Evolutionary conservation across 306 rosid genomes (phyloP).

Genomic region (Cucumis melo): DNA sequence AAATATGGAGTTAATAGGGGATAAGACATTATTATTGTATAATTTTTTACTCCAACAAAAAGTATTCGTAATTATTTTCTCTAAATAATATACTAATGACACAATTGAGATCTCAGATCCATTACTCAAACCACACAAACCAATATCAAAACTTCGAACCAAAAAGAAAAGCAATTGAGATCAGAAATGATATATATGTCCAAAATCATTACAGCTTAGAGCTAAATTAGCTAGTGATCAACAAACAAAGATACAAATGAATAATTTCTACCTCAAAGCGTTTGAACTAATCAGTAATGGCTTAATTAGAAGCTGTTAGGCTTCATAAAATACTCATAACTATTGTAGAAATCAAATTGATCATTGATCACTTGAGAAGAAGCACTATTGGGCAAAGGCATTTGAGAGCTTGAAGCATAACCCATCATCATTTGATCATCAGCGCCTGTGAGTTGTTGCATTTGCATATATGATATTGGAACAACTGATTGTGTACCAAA

Average conservation of each 20-base stretch:
- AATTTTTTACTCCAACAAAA: no score
- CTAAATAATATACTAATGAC: no score
- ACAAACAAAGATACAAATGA: background rate
- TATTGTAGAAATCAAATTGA: background rate
- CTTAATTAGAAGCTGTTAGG: background rate
- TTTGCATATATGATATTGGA: background rate
- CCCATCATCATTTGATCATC: background rate
- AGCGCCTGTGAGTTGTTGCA: background rate
- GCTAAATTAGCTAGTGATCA: background rate
- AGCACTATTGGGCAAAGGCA: background rate
- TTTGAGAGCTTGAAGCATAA: background rate
- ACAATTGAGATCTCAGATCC: no score
- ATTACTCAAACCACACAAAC: no score
- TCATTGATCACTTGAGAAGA: background rate
- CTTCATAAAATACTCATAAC: background rate
- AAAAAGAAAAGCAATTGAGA: background rate
- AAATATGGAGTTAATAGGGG: no score
- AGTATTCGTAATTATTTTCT: no score
- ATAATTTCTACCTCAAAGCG: background rate
- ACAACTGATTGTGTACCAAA: background rate
- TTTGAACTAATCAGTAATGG: background rate
- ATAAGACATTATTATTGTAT: no score
- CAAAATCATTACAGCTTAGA: background rate
- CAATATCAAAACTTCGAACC: background rate
- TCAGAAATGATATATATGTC: background rate